These are phyloP conservation scores for Reutealis trisperma DNA, from an alignment of 345 rosid genomes.

Conservation along the genomic window DNA sequence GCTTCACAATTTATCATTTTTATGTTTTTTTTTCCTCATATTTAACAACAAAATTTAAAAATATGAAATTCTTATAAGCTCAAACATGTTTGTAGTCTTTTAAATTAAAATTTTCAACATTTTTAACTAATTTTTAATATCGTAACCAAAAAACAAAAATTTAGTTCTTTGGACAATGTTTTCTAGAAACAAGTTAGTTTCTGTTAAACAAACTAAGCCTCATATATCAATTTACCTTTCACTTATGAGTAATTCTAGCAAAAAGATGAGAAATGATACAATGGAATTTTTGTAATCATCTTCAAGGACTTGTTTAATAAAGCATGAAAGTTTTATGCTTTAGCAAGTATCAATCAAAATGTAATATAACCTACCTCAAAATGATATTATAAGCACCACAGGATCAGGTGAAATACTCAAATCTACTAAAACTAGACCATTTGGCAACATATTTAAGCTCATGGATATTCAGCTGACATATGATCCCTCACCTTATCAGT, in stretches of 20 bases:
- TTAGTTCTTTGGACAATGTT: too few relatives aligned
- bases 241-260: neutral
- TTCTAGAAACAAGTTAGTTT: too few relatives aligned
- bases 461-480: neutral
- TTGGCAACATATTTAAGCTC: neutral
- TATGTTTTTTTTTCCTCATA: too few relatives aligned
- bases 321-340: neutral
- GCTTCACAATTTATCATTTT: too few relatives aligned
- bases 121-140: too few relatives aligned
- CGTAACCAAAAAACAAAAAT: too few relatives aligned
- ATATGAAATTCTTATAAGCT: too few relatives aligned
- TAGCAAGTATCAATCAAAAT: neutral
- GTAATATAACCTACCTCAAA: neutral
- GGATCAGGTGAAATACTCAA: neutral
- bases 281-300: neutral
- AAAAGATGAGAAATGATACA: neutral
- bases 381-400: neutral
- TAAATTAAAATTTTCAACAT: too few relatives aligned
- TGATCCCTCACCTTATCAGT: conserved; percentile 60
- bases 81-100: too few relatives aligned
- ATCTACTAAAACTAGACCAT: neutral
- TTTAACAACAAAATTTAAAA: too few relatives aligned
- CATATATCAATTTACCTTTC: neutral
- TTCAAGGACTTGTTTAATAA: neutral
- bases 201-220: too few relatives aligned